Base-by-base conservation (phyloP, 1,284 basidiomycete species). In the Pseudozyma sp. region DNA sequence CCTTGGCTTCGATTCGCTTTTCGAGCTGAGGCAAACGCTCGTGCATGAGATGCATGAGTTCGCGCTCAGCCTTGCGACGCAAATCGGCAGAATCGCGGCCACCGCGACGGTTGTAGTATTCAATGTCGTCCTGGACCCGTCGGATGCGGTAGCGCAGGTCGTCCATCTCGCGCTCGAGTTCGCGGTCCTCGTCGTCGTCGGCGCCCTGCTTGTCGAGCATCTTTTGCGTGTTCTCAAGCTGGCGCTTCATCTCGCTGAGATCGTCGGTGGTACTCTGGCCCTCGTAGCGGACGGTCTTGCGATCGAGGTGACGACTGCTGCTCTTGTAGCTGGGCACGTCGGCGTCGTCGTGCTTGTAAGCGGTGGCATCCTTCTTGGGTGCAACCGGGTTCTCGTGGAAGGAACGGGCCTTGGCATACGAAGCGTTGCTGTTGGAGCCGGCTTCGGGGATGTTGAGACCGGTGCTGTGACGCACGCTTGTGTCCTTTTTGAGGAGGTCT, bases 1-100 rank as follows among this genome's bases (percentile, higher is more conserved):
- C 93, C 47, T 92, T 87, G 29, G 90, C 90, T 80, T 93, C 90
- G 66, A 97, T 90, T 80, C 90, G 90, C 80, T 91, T 88, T 85
- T 98, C 94, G 13, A 99, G 88, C 72, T 93, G 92, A 0, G 96
- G 97, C 3, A 99, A 87, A 58, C 92, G 89, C 83, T 97, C 94
- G 80, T 98, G 94, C 90, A 93, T 90, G 51, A 99, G 87, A 59
- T 88, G 88, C 74, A 97, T 85, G 42, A 98, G 87, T 79, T 98
- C 94, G 42, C 97, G 88, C 86, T 99, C 97, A 24, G 97, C 88
- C 80, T 90, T 89, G 35, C 97, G 87, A 54, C 92, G 88, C 65
- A 96, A 93, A 84, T 93, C 94, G 9, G 89, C 88, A 6, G 87
- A 85, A 9, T 90, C 89, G 60, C 90, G 88, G 1, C 94, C 90